Evolutionary conservation across 208 protist species (phyloP).

Genomic region (Trypanosoma cruzi): DNA sequence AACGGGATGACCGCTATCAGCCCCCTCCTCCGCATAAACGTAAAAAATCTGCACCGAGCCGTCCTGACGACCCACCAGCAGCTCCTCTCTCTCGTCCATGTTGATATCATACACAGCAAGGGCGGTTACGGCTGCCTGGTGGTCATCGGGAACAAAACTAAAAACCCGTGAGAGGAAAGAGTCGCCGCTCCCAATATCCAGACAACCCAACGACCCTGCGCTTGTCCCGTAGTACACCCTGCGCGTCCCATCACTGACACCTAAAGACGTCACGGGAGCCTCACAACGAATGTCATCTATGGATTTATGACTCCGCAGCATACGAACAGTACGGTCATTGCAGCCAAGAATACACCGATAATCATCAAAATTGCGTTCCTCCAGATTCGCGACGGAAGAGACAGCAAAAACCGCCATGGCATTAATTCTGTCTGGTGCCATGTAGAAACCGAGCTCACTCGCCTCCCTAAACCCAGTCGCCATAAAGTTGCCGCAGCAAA

Average conservation of each 20-base stretch:
- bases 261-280: conserved; percentile 63
- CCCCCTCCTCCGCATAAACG: conserved; percentile 18
- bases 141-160: conserved; percentile 28
- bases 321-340: conserved; percentile 79
- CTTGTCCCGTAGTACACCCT: conserved; percentile 82
- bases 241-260: conserved; percentile 29
- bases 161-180: conserved; percentile 33
- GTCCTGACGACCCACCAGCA: conserved; percentile 82
- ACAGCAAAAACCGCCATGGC: conserved; percentile 50
- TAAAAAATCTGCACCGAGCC: conserved; percentile 71
- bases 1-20: background rate
- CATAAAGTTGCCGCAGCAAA: conserved; percentile 85
- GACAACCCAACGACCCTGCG: conserved; percentile 69
- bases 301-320: conserved; percentile 58
- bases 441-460: conserved; percentile 85
- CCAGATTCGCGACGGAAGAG: conserved; percentile 13
- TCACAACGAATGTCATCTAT: conserved; percentile 72
- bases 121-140: conserved; percentile 44
- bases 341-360: conserved; percentile 80
- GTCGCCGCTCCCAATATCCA: conserved; percentile 30
- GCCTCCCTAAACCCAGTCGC: conserved; percentile 74
- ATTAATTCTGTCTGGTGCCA: conserved; percentile 87
- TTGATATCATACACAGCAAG: conserved; percentile 66
- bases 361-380: conserved; percentile 39
- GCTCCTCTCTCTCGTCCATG: conserved; percentile 55